These are phyloP conservation scores for Russula foetens DNA, from an alignment of 768 basidiomycete species.

Conservation along the genomic window DNA sequence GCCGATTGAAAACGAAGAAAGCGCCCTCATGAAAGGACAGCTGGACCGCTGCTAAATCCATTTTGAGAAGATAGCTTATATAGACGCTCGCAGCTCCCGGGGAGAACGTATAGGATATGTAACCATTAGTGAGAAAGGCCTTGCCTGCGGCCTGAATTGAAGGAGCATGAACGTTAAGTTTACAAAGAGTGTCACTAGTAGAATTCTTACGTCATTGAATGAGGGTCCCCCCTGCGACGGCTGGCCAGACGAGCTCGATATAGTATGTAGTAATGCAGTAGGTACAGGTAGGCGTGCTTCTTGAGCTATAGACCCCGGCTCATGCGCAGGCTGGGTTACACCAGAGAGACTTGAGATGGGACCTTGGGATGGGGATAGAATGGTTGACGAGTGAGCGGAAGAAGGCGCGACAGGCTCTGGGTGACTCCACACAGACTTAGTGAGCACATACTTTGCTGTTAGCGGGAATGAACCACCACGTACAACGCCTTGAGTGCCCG, in stretches of 20 bases:
- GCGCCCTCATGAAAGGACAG: not conserved
- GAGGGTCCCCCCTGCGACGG: not conserved
- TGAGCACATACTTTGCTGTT: not conserved
- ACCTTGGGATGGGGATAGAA: too few species aligned
- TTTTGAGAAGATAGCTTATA: slow-evolving; percentile 1
- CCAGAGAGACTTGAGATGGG: not conserved
- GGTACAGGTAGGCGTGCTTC: not conserved
- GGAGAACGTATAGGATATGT: slow-evolving; percentile 8
- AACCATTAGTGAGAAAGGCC: slow-evolving; percentile 6
- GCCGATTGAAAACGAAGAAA: not conserved
- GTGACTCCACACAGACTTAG: not conserved
- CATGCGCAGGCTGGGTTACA: too few species aligned
- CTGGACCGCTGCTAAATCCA: not conserved
- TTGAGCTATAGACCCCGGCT: not conserved
- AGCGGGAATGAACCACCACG: not conserved
- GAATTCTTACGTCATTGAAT: not conserved
- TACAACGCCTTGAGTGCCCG: not conserved
- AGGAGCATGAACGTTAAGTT: not conserved
- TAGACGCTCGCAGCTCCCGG: not conserved
- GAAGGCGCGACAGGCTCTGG: not conserved
- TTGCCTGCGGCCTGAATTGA: too few species aligned
- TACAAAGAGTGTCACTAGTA: not conserved
- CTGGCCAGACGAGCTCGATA: not conserved
- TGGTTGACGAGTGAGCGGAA: not conserved
- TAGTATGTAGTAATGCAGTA: not conserved